These are phyloP conservation scores for Pleurotus tuber-regium DNA, from an alignment of 768 basidiomycete species.

Conservation along the genomic window DNA sequence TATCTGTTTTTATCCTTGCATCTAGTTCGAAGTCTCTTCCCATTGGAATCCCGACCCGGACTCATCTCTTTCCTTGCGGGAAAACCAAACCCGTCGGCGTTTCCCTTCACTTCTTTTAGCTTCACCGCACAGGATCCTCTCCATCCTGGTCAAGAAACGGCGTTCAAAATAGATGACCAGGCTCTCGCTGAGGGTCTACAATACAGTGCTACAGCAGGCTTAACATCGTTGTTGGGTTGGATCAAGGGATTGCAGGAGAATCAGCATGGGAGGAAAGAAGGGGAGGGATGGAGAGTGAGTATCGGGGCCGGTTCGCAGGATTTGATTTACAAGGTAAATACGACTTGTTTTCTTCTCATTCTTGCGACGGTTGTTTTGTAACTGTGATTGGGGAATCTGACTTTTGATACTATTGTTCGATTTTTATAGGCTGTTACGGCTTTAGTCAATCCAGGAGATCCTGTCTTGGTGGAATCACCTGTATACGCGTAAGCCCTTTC, in stretches of 20 bases:
- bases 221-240: conserved; percentile 66
- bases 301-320: conserved; percentile 89
- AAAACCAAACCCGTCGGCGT: conserved; percentile 87
- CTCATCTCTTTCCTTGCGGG: conserved; percentile 84
- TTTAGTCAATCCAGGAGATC: conserved; percentile 76
- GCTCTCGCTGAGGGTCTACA: conserved; percentile 73
- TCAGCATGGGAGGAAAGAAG: conserved; percentile 59
- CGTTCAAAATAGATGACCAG: conserved; percentile 51
- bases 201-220: conserved; percentile 71
- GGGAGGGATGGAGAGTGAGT: conserved; percentile 72
- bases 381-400: no score
- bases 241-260: conserved; percentile 66
- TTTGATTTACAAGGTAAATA: conserved; percentile 75
- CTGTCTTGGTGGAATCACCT: conserved; percentile 79
- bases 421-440: conserved; percentile 59
- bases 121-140: conserved; percentile 56
- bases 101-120: conserved; percentile 83
- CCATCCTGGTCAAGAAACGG: conserved; percentile 40
- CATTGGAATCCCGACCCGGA: conserved; percentile 75
- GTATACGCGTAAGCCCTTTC: conserved; percentile 59
- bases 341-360: not conserved
- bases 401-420: conserved; percentile 3
- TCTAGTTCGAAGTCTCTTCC: conserved; percentile 68
- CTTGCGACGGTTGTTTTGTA: no score
- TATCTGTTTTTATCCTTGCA: no score